phyloP scores from a whole-genome alignment of 257 asterid species.

The Solanum ossicruentum region DNA sequence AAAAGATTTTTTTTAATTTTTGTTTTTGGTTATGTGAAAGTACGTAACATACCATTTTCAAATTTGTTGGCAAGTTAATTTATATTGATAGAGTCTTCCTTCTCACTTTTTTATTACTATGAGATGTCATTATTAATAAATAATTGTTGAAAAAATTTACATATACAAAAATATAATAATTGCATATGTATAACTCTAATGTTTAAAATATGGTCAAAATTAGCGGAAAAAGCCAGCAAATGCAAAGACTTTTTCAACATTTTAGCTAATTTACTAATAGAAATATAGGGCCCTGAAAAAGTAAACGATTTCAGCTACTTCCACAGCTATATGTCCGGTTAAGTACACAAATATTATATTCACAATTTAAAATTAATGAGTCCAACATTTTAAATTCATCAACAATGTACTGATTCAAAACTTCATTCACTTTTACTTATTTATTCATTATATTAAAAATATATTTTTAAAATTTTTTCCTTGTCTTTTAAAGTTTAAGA shows the following conservation, averaged over 20 bases:
- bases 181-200: neutral
- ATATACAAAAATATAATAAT: neutral
- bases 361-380: neutral
- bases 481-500: neutral
- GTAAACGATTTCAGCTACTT: neutral
- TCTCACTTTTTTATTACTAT: slow-evolving; percentile 29
- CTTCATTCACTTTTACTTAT: neutral
- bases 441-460: neutral
- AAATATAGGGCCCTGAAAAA: neutral
- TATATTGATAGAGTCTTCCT: slow-evolving; percentile 19
- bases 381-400: neutral
- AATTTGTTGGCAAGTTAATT: neutral
- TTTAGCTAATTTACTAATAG: neutral
- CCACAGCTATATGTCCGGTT: neutral
- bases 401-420: neutral
- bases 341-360: neutral
- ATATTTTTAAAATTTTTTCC: too few relatives aligned
- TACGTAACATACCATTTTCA: neutral
- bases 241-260: neutral
- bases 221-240: neutral
- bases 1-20: neutral
- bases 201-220: neutral
- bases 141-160: neutral
- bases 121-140: slow-evolving; percentile 4
- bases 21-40: neutral